These are phyloP conservation scores for Crucibulum laeve DNA, from an alignment of 768 basidiomycete species.

Conservation along the genomic window DNA sequence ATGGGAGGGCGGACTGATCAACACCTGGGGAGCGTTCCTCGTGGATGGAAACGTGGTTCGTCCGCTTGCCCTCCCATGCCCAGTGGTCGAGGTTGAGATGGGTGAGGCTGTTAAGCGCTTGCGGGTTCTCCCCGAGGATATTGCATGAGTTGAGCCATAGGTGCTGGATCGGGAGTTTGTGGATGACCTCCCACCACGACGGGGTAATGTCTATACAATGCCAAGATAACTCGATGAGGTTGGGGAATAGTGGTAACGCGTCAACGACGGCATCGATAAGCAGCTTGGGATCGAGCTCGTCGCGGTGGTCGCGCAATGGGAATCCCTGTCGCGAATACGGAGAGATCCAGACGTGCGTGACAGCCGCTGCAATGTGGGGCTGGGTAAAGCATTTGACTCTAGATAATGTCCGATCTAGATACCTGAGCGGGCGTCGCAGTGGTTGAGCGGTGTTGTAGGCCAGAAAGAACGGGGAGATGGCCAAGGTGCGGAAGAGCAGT, in stretches of 20 bases:
- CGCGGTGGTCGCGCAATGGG: conserved; percentile 20
- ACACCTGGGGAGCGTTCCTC: conserved; percentile 25
- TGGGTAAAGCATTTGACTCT: conserved; percentile 26
- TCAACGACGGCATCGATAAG: conserved; percentile 27
- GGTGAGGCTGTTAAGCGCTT: conserved; percentile 11
- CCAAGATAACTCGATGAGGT: conserved; percentile 26
- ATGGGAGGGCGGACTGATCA: conserved; percentile 18
- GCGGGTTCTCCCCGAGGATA: conserved; percentile 8
- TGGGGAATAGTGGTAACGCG: conserved; percentile 24
- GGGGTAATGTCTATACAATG: conserved; percentile 29
- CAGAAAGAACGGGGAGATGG: conserved; percentile 30
- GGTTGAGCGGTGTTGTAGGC: conserved; percentile 21
- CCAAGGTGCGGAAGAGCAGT: conserved; percentile 27
- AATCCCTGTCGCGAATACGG: conserved; percentile 26
- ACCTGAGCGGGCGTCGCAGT: conserved; percentile 20
- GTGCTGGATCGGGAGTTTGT: conserved; percentile 19
- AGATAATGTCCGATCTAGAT: conserved; percentile 23
- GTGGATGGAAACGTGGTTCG: conserved; percentile 28
- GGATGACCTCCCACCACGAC: conserved; percentile 25
- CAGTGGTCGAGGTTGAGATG: conserved; percentile 31
- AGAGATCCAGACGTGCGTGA: conserved; percentile 30
- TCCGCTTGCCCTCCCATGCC: conserved; percentile 29
- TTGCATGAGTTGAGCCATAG: conserved; percentile 30
- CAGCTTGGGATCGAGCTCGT: conserved; percentile 25
- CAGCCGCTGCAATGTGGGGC: conserved; percentile 26